Evolutionary conservation across 306 rosid species (phyloP).

Genomic region (Gastrolobium villosum): DNA sequence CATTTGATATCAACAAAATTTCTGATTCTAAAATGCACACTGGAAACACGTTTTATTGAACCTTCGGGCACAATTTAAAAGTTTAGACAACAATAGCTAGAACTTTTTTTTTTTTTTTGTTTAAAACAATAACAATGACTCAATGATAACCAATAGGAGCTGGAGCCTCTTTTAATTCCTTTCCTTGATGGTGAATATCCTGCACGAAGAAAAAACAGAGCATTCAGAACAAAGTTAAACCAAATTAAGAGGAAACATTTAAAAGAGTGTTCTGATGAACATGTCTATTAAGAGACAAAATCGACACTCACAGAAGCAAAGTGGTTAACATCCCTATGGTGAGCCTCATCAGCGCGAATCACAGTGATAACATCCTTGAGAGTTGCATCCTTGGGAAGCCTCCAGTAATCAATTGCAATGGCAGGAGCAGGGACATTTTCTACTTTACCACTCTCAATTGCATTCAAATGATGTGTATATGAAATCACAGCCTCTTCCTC

Average conservation of each 20-base stretch:
- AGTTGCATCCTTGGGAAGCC: constrained; percentile 74
- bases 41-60: not conserved
- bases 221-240: constrained; percentile 10
- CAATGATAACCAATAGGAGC: constrained; percentile 62
- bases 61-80: not conserved
- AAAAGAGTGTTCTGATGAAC: not conserved
- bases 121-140: constrained; percentile 14
- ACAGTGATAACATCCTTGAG: constrained; percentile 76
- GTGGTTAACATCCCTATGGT: constrained; percentile 83
- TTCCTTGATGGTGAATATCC: constrained; percentile 64
- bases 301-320: constrained; percentile 73
- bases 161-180: constrained; percentile 58
- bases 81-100: not conserved
- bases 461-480: constrained; percentile 68
- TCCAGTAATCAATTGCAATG: constrained; percentile 87
- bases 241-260: not conserved
- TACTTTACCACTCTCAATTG: constrained; percentile 66
- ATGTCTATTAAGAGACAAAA: not conserved
- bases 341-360: constrained; percentile 92
- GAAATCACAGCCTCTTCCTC: constrained; percentile 84
- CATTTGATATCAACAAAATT: not conserved
- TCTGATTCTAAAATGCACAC: not conserved
- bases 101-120: not conserved
- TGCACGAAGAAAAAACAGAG: constrained; percentile 26
- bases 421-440: constrained; percentile 83